Evolutionary conservation across 805 yeast species (phyloP), one percentile per base, ranked within the genome.

Genomic region (Nakazawaea pomicola): DNA sequence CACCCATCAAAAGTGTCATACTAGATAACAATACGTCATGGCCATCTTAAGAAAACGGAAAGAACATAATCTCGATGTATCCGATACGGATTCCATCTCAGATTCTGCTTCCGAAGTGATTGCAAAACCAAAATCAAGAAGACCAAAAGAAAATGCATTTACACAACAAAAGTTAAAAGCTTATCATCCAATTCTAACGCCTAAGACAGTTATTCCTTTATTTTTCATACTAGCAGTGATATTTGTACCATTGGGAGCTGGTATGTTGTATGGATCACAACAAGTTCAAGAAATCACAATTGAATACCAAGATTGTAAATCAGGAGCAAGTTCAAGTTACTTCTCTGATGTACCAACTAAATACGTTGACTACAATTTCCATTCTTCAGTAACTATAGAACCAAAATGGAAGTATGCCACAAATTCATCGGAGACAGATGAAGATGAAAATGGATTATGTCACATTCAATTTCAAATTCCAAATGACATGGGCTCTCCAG

Each of bases 181-280:
- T 0, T 64, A 66, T 46, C 74, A 74, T 55, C 99, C 98, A 2
- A 87, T 91, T 40, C 71, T 91, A 43, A 86, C 97, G 2, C 97
- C 98, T 19, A 82, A 80, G 53, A 83, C 95, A 9, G 96, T 91
- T 43, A 76, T 93, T 37, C 98, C 98, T 7, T 65, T 90, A 27
- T 71, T 93, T 46, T 70, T 89, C 41, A 49, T 79, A 19, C 62
- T 87, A 36, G 88, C 95, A 0, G 67, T 88, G 23, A 70, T 93
- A 4, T 91, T 93, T 62, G 85, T 95, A 0, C 97, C 98, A 2
- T 70, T 93, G 36, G 99, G 99, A 5, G 88, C 87, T 9, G 93
- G 86, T 16, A 75, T 91, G 57, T 64, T 89, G 28, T 78, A 76
- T 50, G 86, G 95, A 14, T 75, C 89, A 11, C 67, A 73, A 52